Percentiles rank a stretch among this genome's conserved stretches.
Evolutionary conservation across 2,329 filamentous ascomycete genomes (phyloP).

Genomic region (Geoglossum cookeanum): DNA sequence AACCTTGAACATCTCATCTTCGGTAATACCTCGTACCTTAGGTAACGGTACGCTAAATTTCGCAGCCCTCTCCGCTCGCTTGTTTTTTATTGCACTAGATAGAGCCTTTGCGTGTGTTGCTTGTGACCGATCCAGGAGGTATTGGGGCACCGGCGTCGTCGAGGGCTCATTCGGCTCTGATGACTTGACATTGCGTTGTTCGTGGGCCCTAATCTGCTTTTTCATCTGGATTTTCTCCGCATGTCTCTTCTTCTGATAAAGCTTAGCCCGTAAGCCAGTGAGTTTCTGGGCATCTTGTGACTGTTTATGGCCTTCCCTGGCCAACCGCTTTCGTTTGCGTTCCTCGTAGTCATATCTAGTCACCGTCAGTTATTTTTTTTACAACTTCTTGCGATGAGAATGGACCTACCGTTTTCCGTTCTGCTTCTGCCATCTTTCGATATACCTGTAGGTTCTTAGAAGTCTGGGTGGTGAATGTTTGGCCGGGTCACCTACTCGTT

Average conservation of each 20-base stretch:
- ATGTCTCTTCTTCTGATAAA: constrained; percentile 81
- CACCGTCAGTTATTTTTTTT: background rate
- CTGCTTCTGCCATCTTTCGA: constrained; percentile 58
- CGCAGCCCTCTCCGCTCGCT: constrained; percentile 81
- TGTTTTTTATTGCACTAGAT: constrained; percentile 82
- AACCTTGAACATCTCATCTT: constrained; percentile 97
- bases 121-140: constrained; percentile 72
- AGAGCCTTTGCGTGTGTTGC: constrained; percentile 54
- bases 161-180: constrained; percentile 58
- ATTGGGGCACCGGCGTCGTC: constrained; percentile 69
- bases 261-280: constrained; percentile 76
- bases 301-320: constrained; percentile 74
- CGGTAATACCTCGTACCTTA: constrained; percentile 80
- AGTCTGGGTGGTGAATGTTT: background rate
- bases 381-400: background rate
- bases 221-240: constrained; percentile 98
- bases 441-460: constrained; percentile 26
- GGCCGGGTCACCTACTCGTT: constrained; percentile 38
- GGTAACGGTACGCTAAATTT: constrained; percentile 84
- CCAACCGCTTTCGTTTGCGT: constrained; percentile 65
- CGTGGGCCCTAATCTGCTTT: constrained; percentile 84
- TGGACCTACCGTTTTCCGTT: constrained; percentile 28
- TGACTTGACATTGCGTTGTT: constrained; percentile 90
- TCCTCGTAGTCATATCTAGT: constrained; percentile 63
- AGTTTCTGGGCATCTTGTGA: constrained; percentile 87